Evolutionary conservation across 257 asterid genomes (phyloP).

Genomic region (Scutellaria baicalensis): DNA sequence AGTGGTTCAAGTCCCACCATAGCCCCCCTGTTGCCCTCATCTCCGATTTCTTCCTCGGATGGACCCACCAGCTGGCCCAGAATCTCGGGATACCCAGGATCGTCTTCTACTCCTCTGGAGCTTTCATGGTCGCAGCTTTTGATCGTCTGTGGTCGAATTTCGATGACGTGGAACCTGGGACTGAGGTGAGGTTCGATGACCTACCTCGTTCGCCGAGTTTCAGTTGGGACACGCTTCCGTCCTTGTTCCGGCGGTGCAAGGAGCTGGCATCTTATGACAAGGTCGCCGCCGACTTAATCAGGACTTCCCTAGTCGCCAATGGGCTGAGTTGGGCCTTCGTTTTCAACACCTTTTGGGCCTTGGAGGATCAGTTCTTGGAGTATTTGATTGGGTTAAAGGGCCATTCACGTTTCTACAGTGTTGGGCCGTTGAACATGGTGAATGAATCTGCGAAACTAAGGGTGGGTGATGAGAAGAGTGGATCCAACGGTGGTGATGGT

Average conservation of each 20-base stretch:
- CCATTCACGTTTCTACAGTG: slow-evolving; percentile 30
- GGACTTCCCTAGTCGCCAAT: slow-evolving; percentile 35
- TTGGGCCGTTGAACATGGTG: slow-evolving; percentile 51
- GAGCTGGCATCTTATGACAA: slow-evolving; percentile 19
- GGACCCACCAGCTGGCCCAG: slow-evolving; percentile 49
- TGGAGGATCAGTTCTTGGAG: slow-evolving; percentile 46
- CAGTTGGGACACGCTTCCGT: slow-evolving; percentile 35
- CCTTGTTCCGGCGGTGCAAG: slow-evolving; percentile 38
- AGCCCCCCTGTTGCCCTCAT: slow-evolving; percentile 56
- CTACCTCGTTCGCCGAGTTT: slow-evolving; percentile 47
- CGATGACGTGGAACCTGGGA: slow-evolving; percentile 5
- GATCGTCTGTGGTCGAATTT: slow-evolving; percentile 27
- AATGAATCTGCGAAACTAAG: slow-evolving; percentile 16
- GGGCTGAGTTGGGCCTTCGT: slow-evolving; percentile 45
- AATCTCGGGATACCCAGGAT: slow-evolving; percentile 45
- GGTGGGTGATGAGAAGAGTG: background rate
- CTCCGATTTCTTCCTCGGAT: slow-evolving; percentile 73
- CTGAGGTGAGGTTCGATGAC: slow-evolving; percentile 24
- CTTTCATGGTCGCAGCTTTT: slow-evolving; percentile 16
- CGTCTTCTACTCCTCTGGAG: slow-evolving; percentile 34
- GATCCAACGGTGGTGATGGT: background rate
- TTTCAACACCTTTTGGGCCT: slow-evolving; percentile 39
- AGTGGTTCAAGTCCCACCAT: slow-evolving; percentile 45
- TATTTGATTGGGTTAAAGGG: slow-evolving; percentile 29
- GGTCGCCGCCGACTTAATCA: slow-evolving; percentile 16